Conservation (phyloP, 495 filamentous ascomycete species). For the Trichoderma parareesei region DNA sequence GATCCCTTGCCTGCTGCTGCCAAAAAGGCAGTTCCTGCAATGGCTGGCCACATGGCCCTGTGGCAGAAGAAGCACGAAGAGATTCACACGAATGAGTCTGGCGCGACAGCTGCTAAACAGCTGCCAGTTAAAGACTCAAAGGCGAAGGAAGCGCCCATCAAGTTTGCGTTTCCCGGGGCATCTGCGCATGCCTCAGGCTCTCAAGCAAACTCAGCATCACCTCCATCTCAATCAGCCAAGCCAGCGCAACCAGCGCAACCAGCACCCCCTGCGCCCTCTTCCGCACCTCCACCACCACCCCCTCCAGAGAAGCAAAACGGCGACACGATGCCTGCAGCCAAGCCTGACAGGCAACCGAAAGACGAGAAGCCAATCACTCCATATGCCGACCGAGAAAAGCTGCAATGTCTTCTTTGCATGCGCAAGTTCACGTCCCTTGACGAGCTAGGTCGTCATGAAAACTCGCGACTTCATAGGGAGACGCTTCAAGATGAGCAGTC, state of each 20-base stretch:
- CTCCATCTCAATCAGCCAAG: neutral
- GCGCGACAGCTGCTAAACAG: conserved; percentile 9
- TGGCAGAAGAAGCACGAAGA: conserved; percentile 85
- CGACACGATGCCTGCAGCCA: neutral
- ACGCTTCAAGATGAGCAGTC: conserved; percentile 26
- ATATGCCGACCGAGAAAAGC: conserved; percentile 27
- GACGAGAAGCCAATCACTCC: conserved; percentile 14
- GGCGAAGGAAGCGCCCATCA: conserved; percentile 9
- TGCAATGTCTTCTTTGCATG: conserved; percentile 26
- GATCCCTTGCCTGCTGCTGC: conserved; percentile 38
- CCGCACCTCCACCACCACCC: neutral
- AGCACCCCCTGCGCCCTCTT: neutral
- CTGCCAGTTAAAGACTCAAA: neutral
- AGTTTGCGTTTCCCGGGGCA: conserved; percentile 12
- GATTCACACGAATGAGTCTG: conserved; percentile 52
- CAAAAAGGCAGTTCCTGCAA: conserved; percentile 39
- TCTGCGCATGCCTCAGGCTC: conserved; percentile 10
- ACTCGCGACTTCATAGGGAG: conserved; percentile 21
- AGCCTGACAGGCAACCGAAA: conserved; percentile 26
- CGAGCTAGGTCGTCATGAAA: conserved; percentile 22
- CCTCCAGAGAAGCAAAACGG: neutral
- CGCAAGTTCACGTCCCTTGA: conserved; percentile 21
- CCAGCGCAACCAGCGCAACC: neutral
- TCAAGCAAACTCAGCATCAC: neutral
- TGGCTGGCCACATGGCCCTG: conserved; percentile 67